These are phyloP conservation scores for Citrullus amarus DNA, from an alignment of 306 rosid genomes.

Conservation along the genomic window DNA sequence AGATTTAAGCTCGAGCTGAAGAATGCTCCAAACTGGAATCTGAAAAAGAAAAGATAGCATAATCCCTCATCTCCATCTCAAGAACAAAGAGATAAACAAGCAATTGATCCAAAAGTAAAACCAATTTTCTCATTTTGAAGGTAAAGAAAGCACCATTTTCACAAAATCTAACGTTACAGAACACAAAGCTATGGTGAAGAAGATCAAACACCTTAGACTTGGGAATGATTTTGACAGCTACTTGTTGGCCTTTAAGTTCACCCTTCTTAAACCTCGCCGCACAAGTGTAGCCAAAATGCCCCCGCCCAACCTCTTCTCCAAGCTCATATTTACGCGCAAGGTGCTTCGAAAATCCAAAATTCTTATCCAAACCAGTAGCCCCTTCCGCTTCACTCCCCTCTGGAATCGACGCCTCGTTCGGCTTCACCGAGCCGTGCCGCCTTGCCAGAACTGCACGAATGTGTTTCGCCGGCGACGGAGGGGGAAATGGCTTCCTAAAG, in stretches of 20 bases:
- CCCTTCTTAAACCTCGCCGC: conserved; percentile 68
- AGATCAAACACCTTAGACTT: conserved; percentile 51
- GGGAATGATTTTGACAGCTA: conserved; percentile 87
- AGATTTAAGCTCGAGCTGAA: neutral
- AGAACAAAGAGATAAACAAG: neutral
- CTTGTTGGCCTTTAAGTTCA: conserved; percentile 54
- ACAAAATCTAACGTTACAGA: neutral
- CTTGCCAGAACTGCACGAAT: conserved; percentile 60
- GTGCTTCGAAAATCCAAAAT: conserved; percentile 88
- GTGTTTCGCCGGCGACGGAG: conserved; percentile 95
- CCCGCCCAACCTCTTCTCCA: conserved; percentile 90
- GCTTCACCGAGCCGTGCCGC: conserved; percentile 75
- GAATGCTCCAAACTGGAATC: neutral
- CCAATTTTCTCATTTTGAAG: neutral
- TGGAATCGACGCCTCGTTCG: conserved; percentile 53
- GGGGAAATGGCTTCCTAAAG: conserved; percentile 57
- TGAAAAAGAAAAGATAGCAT: neutral
- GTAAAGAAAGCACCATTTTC: neutral
- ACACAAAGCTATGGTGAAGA: neutral
- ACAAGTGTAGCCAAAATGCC: conserved; percentile 88
- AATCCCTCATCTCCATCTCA: neutral
- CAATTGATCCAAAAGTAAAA: neutral
- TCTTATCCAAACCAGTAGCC: conserved; percentile 50
- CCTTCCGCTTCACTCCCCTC: conserved; percentile 52
- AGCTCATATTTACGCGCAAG: conserved; percentile 56